A percentile compares a stretch with the other conserved stretches of the same genome.
phyloP scores from a whole-genome alignment of 2,329 filamentous ascomycete genomes.

The Plectosphaerella plurivora region DNA sequence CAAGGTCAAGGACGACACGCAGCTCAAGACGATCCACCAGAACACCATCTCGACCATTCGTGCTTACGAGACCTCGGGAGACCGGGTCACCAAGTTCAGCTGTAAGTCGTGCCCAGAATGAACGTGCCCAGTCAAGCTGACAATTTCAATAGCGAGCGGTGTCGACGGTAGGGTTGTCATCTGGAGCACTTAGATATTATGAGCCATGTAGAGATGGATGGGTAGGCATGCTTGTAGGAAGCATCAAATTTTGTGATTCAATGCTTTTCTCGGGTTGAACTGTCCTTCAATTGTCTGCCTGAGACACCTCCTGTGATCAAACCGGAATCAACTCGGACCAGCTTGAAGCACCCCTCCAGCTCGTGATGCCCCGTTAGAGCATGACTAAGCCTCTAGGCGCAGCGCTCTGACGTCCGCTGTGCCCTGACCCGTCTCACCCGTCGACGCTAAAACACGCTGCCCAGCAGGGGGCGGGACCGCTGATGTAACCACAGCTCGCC shows the following conservation, averaged over 20 bases:
- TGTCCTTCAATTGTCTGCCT: too few relatives aligned
- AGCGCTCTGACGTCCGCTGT: neutral
- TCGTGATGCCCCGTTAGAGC: neutral
- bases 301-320: too few relatives aligned
- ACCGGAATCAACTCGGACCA: too few relatives aligned
- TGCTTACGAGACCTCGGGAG: slow-evolving; percentile 63
- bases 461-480: too few relatives aligned
- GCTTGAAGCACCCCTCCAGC: too few relatives aligned
- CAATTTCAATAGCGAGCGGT: slow-evolving; percentile 58
- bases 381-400: slow-evolving; percentile 3
- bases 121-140: slow-evolving; percentile 8
- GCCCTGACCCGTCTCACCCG: neutral
- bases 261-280: too few relatives aligned
- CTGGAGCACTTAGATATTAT: slow-evolving; percentile 57
- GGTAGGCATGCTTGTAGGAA: too few relatives aligned
- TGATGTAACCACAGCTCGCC: too few relatives aligned
- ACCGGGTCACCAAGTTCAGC: slow-evolving; percentile 72
- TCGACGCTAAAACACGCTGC: slow-evolving; percentile 2
- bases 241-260: too few relatives aligned
- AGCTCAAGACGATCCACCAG: slow-evolving; percentile 92
- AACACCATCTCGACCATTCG: slow-evolving; percentile 90
- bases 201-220: neutral
- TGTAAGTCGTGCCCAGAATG: slow-evolving; percentile 53
- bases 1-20: slow-evolving; percentile 85
- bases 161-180: slow-evolving; percentile 80